Evolutionary conservation across 2,329 filamentous ascomycete genomes (phyloP).

Genomic region (Fusarium globosum): DNA sequence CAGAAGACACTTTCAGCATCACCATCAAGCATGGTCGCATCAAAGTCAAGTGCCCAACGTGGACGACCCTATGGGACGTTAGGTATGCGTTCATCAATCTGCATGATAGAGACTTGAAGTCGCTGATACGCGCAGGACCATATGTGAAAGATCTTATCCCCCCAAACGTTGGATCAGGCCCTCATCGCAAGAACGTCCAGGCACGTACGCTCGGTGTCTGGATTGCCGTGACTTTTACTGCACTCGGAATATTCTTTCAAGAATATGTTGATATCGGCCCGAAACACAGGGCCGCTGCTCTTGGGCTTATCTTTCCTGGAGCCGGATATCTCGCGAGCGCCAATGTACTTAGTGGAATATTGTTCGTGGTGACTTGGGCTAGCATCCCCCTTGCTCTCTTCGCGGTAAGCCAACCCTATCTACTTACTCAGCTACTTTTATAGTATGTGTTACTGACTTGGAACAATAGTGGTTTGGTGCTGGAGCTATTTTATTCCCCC

Average conservation of each 20-base stretch:
- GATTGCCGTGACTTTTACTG: fast-evolving
- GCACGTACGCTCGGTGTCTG: fast-evolving
- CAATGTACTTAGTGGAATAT: background rate
- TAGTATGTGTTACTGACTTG: fast-evolving
- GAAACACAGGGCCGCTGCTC: background rate
- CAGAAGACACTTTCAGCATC: background rate
- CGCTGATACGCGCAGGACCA: background rate
- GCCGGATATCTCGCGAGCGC: background rate
- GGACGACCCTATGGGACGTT: background rate
- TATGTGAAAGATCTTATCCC: background rate
- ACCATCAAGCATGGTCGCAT: fast-evolving
- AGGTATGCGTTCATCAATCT: fast-evolving
- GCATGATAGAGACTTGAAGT: fast-evolving
- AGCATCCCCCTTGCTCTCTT: background rate
- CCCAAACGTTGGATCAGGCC: background rate
- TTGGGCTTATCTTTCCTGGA: background rate
- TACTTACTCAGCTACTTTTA: fast-evolving
- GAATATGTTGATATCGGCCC: fast-evolving
- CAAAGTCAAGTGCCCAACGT: background rate
- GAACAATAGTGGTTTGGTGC: background rate
- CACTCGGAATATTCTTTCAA: fast-evolving
- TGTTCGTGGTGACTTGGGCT: background rate
- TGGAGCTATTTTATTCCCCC: background rate
- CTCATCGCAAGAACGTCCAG: background rate
- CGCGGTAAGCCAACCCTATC: fast-evolving